phyloP scores from a whole-genome alignment of 2,329 filamentous ascomycete species.

The Trichoderma lentiforme region DNA sequence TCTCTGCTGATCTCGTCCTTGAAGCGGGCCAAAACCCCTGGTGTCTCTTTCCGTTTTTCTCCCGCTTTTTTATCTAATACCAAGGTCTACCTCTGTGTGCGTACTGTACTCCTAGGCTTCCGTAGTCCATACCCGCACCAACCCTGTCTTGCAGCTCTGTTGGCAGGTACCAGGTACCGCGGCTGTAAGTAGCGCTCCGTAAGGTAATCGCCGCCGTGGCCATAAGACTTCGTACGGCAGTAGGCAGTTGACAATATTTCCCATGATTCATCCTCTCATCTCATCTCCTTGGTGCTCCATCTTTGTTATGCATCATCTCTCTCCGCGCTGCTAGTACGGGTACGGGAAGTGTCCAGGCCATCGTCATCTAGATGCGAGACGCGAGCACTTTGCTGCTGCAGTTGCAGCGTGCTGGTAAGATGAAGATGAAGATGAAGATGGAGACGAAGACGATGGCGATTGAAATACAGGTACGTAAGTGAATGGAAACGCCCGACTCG shows the following conservation, averaged over 20 bases:
- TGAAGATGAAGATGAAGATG: not conserved
- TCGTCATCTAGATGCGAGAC: not conserved
- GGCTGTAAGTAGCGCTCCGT: not conserved
- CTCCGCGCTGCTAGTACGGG: not conserved
- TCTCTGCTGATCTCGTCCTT: constrained; percentile 18
- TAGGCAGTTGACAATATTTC: not conserved
- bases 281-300: constrained; percentile 13
- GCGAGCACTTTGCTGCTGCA: not conserved
- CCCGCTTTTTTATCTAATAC: not conserved
- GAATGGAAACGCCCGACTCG: not conserved
- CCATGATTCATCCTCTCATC: constrained; percentile 3
- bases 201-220: not conserved
- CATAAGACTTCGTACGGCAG: not conserved
- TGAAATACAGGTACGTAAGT: not conserved
- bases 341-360: not conserved
- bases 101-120: not conserved
- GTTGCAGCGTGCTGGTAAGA: not conserved
- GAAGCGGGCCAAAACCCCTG: constrained; percentile 16
- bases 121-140: not conserved
- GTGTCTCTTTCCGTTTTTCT: constrained; percentile 9
- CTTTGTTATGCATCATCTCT: constrained; percentile 8
- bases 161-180: not conserved
- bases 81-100: not conserved
- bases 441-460: not conserved
- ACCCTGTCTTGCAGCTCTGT: not conserved